Conservation (phyloP, 192 early-diverging fungal genomes). For the Borealophlyctis nickersoniae region DNA sequence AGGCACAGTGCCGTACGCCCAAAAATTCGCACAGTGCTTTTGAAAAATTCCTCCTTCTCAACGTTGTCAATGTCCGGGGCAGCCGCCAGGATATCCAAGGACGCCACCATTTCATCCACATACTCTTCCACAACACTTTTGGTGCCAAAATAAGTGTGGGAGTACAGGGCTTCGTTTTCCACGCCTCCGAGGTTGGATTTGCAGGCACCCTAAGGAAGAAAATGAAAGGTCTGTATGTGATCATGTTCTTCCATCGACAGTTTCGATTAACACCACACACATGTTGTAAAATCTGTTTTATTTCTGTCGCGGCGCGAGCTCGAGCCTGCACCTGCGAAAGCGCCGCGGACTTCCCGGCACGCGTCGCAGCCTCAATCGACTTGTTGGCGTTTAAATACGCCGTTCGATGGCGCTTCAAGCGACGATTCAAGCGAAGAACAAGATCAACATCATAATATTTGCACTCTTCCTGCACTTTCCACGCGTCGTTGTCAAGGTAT, state of each 20-base stretch:
- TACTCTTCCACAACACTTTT: conserved; percentile 68
- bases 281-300: conserved; percentile 21
- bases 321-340: not conserved
- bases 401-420: conserved; percentile 8
- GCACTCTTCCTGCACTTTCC: conserved; percentile 59
- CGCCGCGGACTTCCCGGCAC: not conserved
- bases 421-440: conserved; percentile 52
- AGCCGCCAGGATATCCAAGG: conserved; percentile 28
- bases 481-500: conserved; percentile 65
- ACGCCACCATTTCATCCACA: conserved; percentile 54
- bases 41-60: conserved; percentile 66
- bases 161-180: conserved; percentile 72
- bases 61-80: conserved; percentile 19
- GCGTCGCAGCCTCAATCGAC: no score
- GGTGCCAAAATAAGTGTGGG: conserved; percentile 70
- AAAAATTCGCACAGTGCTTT: conserved; percentile 60
- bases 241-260: not conserved
- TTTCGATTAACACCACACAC: no score
- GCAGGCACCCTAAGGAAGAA: conserved; percentile 54
- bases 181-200: conserved; percentile 76
- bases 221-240: conserved; percentile 13
- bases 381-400: not conserved
- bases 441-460: conserved; percentile 64
- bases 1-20: conserved; percentile 75
- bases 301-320: conserved; percentile 5